Percentiles rank a stretch among this genome's conserved stretches.
Evolutionary conservation across 345 rosid species (phyloP).

Genomic region (Camelina laxa): DNA sequence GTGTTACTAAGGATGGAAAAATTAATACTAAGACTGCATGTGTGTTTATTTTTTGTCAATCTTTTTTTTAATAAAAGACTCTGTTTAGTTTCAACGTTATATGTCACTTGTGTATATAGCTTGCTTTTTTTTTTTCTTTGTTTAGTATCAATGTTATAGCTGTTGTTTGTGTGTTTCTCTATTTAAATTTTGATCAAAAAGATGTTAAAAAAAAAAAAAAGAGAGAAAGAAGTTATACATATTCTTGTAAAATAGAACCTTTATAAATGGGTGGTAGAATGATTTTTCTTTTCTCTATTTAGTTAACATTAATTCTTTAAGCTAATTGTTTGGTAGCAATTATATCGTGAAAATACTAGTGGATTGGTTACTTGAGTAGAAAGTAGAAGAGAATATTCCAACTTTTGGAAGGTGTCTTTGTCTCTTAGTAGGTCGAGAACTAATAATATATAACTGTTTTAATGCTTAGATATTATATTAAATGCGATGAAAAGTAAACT

Average conservation of each 20-base stretch:
- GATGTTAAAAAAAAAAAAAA: background rate
- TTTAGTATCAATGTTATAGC: background rate
- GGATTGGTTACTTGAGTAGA: slow-evolving; percentile 36
- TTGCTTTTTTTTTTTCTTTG: background rate
- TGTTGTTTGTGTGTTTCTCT: background rate
- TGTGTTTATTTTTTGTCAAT: too few species aligned
- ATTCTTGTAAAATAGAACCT: background rate
- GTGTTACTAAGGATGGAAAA: slow-evolving; percentile 27
- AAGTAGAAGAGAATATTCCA: slow-evolving; percentile 41
- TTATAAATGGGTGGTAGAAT: slow-evolving; percentile 10
- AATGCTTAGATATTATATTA: slow-evolving; percentile 34
- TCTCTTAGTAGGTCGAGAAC: slow-evolving; percentile 37
- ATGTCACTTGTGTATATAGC: slow-evolving; percentile 13
- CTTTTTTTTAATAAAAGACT: background rate
- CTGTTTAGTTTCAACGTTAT: slow-evolving; percentile 6
- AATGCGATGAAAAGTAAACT: background rate
- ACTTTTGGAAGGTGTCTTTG: slow-evolving; percentile 44
- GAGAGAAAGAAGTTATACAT: background rate
- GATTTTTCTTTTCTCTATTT: background rate
- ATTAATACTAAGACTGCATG: slow-evolving; percentile 8
- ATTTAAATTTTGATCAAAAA: background rate
- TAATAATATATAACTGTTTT: slow-evolving; percentile 14
- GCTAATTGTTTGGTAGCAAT: slow-evolving; percentile 27
- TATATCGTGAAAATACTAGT: slow-evolving; percentile 9
- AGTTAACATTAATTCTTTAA: background rate